Evolutionary conservation across 75 land plant species (phyloP).

Genomic region (Selaginella tamariscina): DNA sequence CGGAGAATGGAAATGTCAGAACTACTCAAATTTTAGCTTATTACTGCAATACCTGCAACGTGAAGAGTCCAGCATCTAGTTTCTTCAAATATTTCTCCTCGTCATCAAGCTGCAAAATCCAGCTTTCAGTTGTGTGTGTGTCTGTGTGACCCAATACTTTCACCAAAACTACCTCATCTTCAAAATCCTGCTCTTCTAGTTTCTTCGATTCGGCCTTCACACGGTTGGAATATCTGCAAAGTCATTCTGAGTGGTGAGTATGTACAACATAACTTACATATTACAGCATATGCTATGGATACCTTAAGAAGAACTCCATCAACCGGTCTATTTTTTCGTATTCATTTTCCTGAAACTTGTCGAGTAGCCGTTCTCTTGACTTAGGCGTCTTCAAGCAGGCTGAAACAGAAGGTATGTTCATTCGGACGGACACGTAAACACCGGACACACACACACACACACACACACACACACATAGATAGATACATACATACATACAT

Average conservation of each 20-base stretch:
- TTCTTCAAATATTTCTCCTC: slow-evolving; percentile 80
- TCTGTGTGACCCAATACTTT: too few species aligned
- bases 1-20: neutral
- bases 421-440: too few species aligned
- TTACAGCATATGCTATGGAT: neutral
- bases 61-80: slow-evolving; percentile 88
- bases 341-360: slow-evolving; percentile 88
- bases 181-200: slow-evolving; percentile 41
- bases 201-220: slow-evolving; percentile 73
- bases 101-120: slow-evolving; percentile 65
- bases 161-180: slow-evolving; percentile 80
- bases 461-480: neutral
- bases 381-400: slow-evolving; percentile 77
- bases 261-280: neutral
- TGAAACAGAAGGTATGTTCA: slow-evolving; percentile 26
- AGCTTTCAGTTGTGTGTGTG: too few species aligned
- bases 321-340: slow-evolving; percentile 94
- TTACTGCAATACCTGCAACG: slow-evolving; percentile 95
- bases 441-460: too few species aligned
- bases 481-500: too few species aligned
- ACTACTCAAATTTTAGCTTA: slow-evolving; percentile 6
- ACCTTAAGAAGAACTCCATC: slow-evolving; percentile 46
- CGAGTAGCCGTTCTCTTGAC: slow-evolving; percentile 75
- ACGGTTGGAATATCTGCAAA: slow-evolving; percentile 67
- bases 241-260: neutral